Evolutionary conservation across 768 basidiomycete genomes (phyloP), one percentile per base, ranked within the genome.

Genomic region (Mycena indigotica): DNA sequence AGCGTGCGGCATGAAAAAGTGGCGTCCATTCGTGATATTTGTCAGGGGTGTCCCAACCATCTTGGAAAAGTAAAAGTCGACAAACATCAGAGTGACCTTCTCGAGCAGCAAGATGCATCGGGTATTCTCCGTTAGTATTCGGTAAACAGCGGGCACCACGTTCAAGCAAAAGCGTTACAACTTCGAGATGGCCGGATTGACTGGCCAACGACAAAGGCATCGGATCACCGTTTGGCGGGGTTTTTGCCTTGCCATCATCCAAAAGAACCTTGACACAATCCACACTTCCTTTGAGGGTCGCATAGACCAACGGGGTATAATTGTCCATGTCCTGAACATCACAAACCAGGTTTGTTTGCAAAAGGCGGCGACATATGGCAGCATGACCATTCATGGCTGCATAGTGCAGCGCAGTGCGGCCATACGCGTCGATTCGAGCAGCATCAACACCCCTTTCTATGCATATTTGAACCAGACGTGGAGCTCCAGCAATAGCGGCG

Each of bases 21-120:
- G 97, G 97, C 5, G 95, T 98, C 94, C 96, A 98, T 70, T 97
- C 93, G 68, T 96, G 91, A 72, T 96, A 98, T 73, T 95, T 98
- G 80, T 99, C 97, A 1, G 88, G 86, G 6, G 83, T 80, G 71
- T 93, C 93, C 86, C 87, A 93, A 35, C 87, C 93, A 49, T 85
- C 88, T 38, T 84, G 84, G 28, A 77, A 77, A 3, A 94, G 75
- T 29, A 99, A 83, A 5, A 93, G 72, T 56, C 75, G 80, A 70
- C 95, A 96, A 19, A 97, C 84, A n/a, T 87, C 84, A 6, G 82
- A 82, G 61, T 97, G 95, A 3, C 97, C 97, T 68, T 93, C 90
- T 55, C 91, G 84, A 6, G 95, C 95, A 23, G 97, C 96, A 23
- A 98, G 83, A 73, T 99, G 97, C 65, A 96, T 91, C 0, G 97